Evolutionary conservation across 1,284 basidiomycete genomes (phyloP).

Genomic region (Apiotrichum gamsii): DNA sequence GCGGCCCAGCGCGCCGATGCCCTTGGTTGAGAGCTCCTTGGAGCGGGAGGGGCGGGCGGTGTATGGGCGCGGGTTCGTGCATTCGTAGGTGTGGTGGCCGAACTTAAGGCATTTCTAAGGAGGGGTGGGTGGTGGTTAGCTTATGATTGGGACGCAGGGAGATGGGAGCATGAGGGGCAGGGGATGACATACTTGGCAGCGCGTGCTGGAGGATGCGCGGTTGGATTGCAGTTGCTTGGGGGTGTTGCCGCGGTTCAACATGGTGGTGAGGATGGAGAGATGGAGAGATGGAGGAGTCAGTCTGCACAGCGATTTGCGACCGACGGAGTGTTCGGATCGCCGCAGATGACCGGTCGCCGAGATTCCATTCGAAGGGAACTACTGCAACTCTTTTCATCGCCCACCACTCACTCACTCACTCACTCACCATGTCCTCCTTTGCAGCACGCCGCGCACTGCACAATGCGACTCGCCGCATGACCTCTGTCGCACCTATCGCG

Average conservation of each 20-base stretch:
- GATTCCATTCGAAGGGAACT: no score
- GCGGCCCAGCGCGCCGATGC: conserved; percentile 16
- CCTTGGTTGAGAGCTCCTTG: conserved; percentile 25
- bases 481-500: no score
- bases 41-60: conserved; percentile 39
- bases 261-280: conserved; percentile 4
- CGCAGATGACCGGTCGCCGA: no score
- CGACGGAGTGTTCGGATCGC: no score
- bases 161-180: conserved; percentile 4
- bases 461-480: no score
- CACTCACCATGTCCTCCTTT: no score
- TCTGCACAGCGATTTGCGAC: no score
- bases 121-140: no score
- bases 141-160: background rate
- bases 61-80: conserved; percentile 41
- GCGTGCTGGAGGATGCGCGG: conserved; percentile 36
- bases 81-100: conserved; percentile 48
- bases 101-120: conserved; percentile 41
- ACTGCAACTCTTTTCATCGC: no score
- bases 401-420: no score
- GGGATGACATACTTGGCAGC: conserved; percentile 39
- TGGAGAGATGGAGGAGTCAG: no score
- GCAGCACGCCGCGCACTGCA: no score
- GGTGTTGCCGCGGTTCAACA: conserved; percentile 23
- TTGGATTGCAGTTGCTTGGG: conserved; percentile 37